Evolutionary conservation across 345 rosid species (phyloP).

Genomic region (Eucalyptus marginata): DNA sequence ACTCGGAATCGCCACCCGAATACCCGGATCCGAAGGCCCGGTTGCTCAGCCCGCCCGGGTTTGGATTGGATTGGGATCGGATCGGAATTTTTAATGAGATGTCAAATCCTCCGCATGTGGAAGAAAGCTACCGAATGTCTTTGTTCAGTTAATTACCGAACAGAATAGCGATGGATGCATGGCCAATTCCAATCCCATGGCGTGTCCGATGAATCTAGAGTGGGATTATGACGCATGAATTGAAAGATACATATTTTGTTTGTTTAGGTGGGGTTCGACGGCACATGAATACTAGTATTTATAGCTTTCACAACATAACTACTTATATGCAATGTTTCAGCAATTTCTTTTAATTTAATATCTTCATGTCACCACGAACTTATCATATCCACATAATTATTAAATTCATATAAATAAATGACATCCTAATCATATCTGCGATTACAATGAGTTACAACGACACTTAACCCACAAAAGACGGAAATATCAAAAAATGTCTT

Average conservation of each 20-base stretch:
- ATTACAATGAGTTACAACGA: not conserved
- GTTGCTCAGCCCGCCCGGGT: not conserved
- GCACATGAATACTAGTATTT: not conserved
- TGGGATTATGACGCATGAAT: not conserved
- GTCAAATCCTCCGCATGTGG: not conserved
- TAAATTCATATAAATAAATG: not conserved
- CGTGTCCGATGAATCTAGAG: not conserved
- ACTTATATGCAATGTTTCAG: not conserved
- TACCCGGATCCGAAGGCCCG: not conserved
- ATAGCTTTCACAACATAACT: not conserved
- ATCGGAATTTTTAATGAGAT: not conserved
- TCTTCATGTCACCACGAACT: not conserved
- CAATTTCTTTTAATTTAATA: not conserved
- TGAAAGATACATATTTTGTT: not conserved
- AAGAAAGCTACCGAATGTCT: not conserved
- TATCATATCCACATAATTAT: not conserved
- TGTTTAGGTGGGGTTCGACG: not conserved
- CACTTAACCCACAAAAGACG: not conserved
- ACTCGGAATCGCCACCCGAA: not conserved
- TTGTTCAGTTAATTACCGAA: not conserved
- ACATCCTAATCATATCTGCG: not conserved
- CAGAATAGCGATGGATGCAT: not conserved
- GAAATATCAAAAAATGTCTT: too few relatives aligned
- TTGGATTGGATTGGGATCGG: too few relatives aligned
- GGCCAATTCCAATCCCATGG: not conserved